phyloP scores from a whole-genome alignment of 2,329 filamentous ascomycete genomes.

The Talaromyces sp. region DNA sequence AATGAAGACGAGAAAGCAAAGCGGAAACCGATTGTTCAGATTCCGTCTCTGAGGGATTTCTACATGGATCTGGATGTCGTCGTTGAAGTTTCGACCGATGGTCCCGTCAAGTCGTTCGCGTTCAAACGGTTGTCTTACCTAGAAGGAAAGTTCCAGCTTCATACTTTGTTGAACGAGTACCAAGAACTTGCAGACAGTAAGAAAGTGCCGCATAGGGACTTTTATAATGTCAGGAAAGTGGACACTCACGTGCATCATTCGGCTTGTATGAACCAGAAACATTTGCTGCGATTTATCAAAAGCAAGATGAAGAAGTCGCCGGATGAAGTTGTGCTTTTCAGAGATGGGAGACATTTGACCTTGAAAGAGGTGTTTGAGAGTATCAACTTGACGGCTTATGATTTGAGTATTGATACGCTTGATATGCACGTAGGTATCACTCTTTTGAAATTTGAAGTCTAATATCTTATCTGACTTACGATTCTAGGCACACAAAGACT shows the following conservation, averaged over 20 bases:
- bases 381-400: conserved; percentile 95
- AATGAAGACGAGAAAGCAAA: conserved; percentile 62
- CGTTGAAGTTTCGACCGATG: conserved; percentile 86
- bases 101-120: conserved; percentile 94
- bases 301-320: conserved; percentile 99
- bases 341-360: conserved; percentile 89
- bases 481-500: conserved; percentile 82
- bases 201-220: conserved; percentile 94
- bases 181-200: conserved; percentile 98
- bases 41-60: conserved; percentile 92
- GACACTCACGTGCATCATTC: conserved; percentile 99
- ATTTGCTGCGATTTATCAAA: conserved; percentile 96
- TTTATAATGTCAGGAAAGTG: conserved; percentile 98
- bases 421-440: conserved; percentile 83
- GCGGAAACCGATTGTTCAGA: conserved; percentile 66
- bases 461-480: neutral
- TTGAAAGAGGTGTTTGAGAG: conserved; percentile 92
- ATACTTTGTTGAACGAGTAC: conserved; percentile 90
- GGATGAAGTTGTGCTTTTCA: conserved; percentile 86
- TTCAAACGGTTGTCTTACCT: conserved; percentile 92
- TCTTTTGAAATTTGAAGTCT: neutral
- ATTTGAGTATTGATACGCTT: conserved; percentile 94
- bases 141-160: conserved; percentile 95
- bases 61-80: conserved; percentile 92
- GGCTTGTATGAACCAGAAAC: conserved; percentile 99